Evolutionary conservation across 139 green algal genomes (phyloP), one percentile per base, ranked within the genome.

Genomic region (Chlorella sp.): DNA sequence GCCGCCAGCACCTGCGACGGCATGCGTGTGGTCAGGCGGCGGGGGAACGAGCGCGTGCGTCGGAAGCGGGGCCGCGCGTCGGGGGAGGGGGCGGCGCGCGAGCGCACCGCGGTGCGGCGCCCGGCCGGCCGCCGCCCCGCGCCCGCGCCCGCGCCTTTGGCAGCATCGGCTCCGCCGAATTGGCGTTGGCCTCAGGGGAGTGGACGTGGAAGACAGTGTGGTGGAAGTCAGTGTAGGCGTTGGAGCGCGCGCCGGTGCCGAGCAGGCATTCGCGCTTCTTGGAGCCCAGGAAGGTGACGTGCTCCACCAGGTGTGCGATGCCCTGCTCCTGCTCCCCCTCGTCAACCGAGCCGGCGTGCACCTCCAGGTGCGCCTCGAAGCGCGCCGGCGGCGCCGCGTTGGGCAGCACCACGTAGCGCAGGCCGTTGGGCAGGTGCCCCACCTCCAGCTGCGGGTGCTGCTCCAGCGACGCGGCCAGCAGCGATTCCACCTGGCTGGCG

Each of bases 181-280:
- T 87, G 64, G 77, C 80, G 83, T 97, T 95, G 43, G 62, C 64
- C 23, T 81, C 48, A 2, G 96, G 96, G 25, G 94, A 81, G 79
- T 99, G 96, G 60, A 98, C 92, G 79, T 99, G 96, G 86, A 99
- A 99, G 27, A 99, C 96, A n/a, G 96, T 99, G 91, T 99, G 96
- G 86, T 99, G 96, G 82, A 99, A 99, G 88, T 99, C 96, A 29
- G 96, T 99, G 91, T 99, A 99, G 0, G 96, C 96, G 79, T 99
- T 99, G 63, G 90, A 94, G 19, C 96, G 87, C 1, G 92, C 89
- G 9, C 94, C 89, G 17, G 90, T 97, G 51, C 95, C 95, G 59
- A 99, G 83, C 77, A 98, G 87, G 7, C 77, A 81, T 82, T 99
- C 95, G 17, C 95, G 86, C 83, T 93, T 93, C 71, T 90, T 90